phyloP scores from a whole-genome alignment of 139 green algal genomes.

The Spirogloea muscicola region DNA sequence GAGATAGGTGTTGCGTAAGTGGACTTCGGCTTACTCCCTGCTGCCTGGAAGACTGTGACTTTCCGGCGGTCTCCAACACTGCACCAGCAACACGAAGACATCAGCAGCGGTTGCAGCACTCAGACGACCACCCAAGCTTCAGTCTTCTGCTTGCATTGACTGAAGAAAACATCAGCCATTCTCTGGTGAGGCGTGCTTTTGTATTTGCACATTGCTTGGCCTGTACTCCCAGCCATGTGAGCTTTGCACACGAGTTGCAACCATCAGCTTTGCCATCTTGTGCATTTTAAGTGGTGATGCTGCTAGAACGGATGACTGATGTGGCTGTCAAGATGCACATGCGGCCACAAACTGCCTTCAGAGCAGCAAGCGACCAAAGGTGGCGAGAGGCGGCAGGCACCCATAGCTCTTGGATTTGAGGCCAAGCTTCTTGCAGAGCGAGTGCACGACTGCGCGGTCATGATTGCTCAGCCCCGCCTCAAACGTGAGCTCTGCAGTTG shows the following conservation, averaged over 20 bases:
- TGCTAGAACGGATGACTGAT: too few relatives aligned
- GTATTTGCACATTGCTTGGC: not conserved
- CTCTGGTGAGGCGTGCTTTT: not conserved
- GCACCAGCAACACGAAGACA: not conserved
- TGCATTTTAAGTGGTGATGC: too few relatives aligned
- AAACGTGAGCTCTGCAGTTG: slow-evolving; percentile 65
- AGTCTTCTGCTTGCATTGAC: too few relatives aligned
- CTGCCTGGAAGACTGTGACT: slow-evolving; percentile 15
- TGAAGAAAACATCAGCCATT: too few relatives aligned
- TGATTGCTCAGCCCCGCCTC: slow-evolving; percentile 64
- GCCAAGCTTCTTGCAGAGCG: slow-evolving; percentile 63
- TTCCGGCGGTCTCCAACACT: not conserved
- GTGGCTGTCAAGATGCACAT: too few relatives aligned
- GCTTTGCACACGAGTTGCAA: too few relatives aligned
- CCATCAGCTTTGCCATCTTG: too few relatives aligned
- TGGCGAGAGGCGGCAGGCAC: too few relatives aligned
- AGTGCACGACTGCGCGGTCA: slow-evolving; percentile 69
- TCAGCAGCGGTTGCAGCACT: too few relatives aligned
- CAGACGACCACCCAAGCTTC: too few relatives aligned
- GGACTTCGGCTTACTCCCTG: not conserved
- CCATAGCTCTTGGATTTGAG: slow-evolving; percentile 36
- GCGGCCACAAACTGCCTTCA: too few relatives aligned
- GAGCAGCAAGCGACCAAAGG: too few relatives aligned
- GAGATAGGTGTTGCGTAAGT: slow-evolving; percentile 17
- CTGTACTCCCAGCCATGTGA: not conserved